Conservation (phyloP, 2,329 filamentous ascomycete species). For the Sarocladium kiliense region DNA sequence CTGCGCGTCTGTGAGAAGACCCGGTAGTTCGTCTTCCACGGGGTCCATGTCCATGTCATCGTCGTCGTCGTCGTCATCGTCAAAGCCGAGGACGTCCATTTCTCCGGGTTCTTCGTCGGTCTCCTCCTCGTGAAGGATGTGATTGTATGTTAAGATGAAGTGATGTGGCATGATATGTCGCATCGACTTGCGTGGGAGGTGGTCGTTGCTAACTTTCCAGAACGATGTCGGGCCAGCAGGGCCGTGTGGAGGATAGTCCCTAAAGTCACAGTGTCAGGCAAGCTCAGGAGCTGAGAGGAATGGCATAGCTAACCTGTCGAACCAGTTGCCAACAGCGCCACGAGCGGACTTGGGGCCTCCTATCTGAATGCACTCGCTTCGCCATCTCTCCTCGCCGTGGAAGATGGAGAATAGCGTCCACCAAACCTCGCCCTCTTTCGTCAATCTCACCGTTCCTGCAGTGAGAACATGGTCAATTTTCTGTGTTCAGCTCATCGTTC, state of each 20-base stretch:
- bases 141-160: conserved; percentile 24
- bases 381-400: conserved; percentile 64
- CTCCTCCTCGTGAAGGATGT: conserved; percentile 13
- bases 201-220: conserved; percentile 64
- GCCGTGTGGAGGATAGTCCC: conserved; percentile 61
- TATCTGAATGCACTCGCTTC: conserved; percentile 71
- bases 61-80: conserved; percentile 20
- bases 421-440: conserved; percentile 63
- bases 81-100: conserved; percentile 17
- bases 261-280: conserved; percentile 18
- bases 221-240: conserved; percentile 72
- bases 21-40: conserved; percentile 16
- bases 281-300: neutral
- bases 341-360: conserved; percentile 61
- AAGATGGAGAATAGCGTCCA: conserved; percentile 67
- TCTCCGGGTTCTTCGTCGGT: conserved; percentile 13
- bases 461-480: neutral
- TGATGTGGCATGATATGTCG: conserved; percentile 26
- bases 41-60: conserved; percentile 15
- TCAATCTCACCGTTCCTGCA: conserved; percentile 57
- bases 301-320: conserved; percentile 54
- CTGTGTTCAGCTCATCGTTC: neutral
- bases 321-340: conserved; percentile 72
- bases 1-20: conserved; percentile 19
- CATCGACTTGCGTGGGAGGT: conserved; percentile 18